These are phyloP conservation scores for Neopestalotiopsis sp. DNA, from an alignment of 2,329 filamentous ascomycete species.

Conservation along the genomic window DNA sequence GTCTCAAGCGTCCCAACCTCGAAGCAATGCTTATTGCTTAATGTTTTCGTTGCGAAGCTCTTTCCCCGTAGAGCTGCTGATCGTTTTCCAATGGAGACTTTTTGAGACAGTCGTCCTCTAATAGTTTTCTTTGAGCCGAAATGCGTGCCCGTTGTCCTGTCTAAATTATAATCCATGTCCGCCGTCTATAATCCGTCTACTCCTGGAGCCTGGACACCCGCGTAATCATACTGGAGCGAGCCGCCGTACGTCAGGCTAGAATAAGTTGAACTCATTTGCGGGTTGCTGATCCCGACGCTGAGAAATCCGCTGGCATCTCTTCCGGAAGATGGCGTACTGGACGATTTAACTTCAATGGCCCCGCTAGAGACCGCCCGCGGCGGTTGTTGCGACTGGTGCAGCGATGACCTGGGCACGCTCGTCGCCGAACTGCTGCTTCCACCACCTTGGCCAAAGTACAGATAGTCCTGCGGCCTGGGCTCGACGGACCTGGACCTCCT, in stretches of 20 bases:
- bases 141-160: neutral
- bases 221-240: conserved; percentile 24
- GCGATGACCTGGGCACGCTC: neutral
- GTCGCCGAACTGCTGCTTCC: neutral
- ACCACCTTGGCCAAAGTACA: conserved; percentile 14
- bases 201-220: conserved; percentile 21
- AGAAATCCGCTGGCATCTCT: conserved; percentile 26
- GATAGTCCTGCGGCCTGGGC: conserved; percentile 11
- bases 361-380: neutral
- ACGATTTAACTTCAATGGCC: neutral
- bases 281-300: conserved; percentile 21
- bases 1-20: too few species aligned
- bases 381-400: neutral
- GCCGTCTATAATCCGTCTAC: neutral
- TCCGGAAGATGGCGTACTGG: conserved; percentile 11
- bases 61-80: neutral
- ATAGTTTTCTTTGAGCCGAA: neutral
- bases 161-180: neutral
- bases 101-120: neutral
- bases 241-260: conserved; percentile 25
- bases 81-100: neutral
- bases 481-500: neutral
- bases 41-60: neutral
- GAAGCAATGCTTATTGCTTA: too few species aligned
- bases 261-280: conserved; percentile 20